These are phyloP conservation scores for Rhinocladiella similis DNA, from an alignment of 2,329 filamentous ascomycete genomes.

Conservation along the genomic window DNA sequence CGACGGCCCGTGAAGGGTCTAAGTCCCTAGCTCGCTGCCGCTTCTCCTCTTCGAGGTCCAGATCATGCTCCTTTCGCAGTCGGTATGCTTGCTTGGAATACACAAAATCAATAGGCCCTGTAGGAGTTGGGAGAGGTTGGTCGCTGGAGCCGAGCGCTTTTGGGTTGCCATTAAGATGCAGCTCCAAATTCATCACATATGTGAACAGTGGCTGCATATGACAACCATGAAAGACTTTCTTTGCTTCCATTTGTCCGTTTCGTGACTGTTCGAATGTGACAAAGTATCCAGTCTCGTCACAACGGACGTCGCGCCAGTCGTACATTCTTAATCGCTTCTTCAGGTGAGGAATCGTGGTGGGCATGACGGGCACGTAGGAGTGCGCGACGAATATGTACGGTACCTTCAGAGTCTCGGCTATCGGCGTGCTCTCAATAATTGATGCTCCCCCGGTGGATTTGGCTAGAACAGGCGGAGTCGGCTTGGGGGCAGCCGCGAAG, in stretches of 20 bases:
- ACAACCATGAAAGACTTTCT: constrained; percentile 74
- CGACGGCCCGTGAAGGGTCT: constrained; percentile 84
- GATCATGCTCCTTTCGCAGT: constrained; percentile 70
- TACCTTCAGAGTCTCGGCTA: constrained; percentile 69
- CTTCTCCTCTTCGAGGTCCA: constrained; percentile 87
- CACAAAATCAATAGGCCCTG: constrained; percentile 24
- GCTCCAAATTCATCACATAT: constrained; percentile 89
- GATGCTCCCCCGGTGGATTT: constrained; percentile 45
- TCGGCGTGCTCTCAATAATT: constrained; percentile 64
- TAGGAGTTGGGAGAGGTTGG: constrained; percentile 13
- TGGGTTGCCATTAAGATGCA: constrained; percentile 68
- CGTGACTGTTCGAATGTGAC: constrained; percentile 82
- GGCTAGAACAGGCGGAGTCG: constrained; percentile 37
- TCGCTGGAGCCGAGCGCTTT: constrained; percentile 56
- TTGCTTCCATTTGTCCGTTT: constrained; percentile 75
- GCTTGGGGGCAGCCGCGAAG: constrained; percentile 32
- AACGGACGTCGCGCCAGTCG: constrained; percentile 75
- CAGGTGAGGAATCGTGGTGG: constrained; percentile 83
- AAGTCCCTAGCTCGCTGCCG: constrained; percentile 81
- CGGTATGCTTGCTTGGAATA: constrained; percentile 38
- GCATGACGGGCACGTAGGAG: constrained; percentile 81
- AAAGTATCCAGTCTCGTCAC: constrained; percentile 86
- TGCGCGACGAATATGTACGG: constrained; percentile 92
- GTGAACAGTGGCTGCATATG: constrained; percentile 86
- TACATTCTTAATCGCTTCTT: constrained; percentile 85